Evolutionary conservation across 2,329 filamentous ascomycete genomes (phyloP), one percentile per base, ranked within the genome.

Genomic region (Cyphellophora attinorum): DNA sequence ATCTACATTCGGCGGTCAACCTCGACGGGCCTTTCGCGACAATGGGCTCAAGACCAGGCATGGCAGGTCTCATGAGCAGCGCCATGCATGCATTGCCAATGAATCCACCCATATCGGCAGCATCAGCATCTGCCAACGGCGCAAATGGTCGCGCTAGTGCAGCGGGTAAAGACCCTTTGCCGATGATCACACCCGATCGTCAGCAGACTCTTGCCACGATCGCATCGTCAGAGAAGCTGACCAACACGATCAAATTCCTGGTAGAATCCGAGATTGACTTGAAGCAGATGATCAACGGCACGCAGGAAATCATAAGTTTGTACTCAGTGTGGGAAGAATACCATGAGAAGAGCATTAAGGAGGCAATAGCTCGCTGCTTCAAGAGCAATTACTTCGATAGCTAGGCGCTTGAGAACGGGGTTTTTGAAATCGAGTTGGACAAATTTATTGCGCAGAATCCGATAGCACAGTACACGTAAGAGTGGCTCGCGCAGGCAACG

Each of bases 221-320:
- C 27, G 41, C 42, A 27, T 35, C 65, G 63, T 38, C 74, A 74
- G 47, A 67, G 62, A 65, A 75, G 34, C 68, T 83, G 31, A 70
- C 74, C 33, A 79, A 80, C 46, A 69, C 93, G 27, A 73, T 85
- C 6, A 73, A 75, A 27, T 95, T 86, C 81, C 67, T 94, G 37
- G 82, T 86, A 1, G 85, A 93, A 53, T 91, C 84, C 50, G 81
- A 76, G 37, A 75, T 94, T 28, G 84, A 93, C 50, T 81, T 94
- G 51, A 76, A 84, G 45, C 81, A 78, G 19, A 79, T 93, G 57
- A 81, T 93, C 33, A 85, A 94, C 58, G 85, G 82, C 51, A 89
- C 84, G 0, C 88, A 95, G 59, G 88, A 94, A 61, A 72, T 94
- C 42, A 84, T 95, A 34, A 88, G 84, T 3, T 74, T 94, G 44